Conservation (phyloP, 2,329 filamentous ascomycete species). For the Colletotrichum falcatum region DNA sequence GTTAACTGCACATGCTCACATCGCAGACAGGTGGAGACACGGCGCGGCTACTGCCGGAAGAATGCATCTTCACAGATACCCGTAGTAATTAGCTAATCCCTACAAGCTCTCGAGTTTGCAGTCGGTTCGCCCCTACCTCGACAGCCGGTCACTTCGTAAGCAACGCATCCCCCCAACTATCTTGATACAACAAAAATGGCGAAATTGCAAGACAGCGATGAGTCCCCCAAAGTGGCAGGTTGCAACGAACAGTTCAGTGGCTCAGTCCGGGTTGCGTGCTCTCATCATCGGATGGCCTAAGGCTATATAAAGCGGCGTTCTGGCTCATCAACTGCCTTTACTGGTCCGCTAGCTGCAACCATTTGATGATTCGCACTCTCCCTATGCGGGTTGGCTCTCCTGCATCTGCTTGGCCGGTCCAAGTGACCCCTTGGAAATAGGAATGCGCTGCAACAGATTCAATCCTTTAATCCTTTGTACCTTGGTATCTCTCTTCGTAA, state of each 20-base stretch:
- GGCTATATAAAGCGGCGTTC: neutral
- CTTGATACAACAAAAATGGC: neutral
- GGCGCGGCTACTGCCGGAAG: slow-evolving; percentile 24
- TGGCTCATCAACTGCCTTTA: neutral
- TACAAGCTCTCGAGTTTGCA: slow-evolving; percentile 17
- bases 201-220: neutral
- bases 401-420: neutral
- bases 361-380: neutral
- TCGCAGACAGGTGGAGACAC: slow-evolving; percentile 5
- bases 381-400: neutral
- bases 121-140: neutral
- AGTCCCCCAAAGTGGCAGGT: neutral
- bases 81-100: too few species aligned
- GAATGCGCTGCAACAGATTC: neutral
- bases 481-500: neutral
- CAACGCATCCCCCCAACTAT: neutral
- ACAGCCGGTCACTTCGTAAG: neutral
- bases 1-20: neutral
- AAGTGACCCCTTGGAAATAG: neutral
- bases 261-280: neutral
- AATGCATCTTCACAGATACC: slow-evolving; percentile 5
- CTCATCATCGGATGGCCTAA: neutral
- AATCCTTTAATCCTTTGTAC: slow-evolving; percentile 20
- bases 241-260: neutral
- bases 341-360: neutral